Evolutionary conservation across 169 alveolate genomes (phyloP).

Genomic region (Ichthyophthirius multifiliis): DNA sequence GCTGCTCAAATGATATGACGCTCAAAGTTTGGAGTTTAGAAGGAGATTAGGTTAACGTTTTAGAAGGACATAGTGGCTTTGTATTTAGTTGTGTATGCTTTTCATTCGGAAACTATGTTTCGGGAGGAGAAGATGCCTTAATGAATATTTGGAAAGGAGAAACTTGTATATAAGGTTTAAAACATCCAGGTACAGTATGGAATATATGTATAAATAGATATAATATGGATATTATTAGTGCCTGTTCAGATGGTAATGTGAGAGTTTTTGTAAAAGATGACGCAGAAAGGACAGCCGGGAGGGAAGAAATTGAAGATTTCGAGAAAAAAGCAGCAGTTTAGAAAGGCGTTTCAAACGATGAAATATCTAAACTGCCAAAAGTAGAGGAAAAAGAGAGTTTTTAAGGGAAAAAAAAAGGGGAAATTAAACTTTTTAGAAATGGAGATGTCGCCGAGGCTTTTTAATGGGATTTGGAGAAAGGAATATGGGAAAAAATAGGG

Average conservation of each 20-base stretch:
- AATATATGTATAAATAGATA: constrained; percentile 53
- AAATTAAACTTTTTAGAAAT: constrained; percentile 80
- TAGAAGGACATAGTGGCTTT: constrained; percentile 83
- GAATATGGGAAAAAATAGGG: constrained; percentile 86
- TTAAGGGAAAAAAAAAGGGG: constrained; percentile 84
- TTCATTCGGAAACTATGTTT: constrained; percentile 52
- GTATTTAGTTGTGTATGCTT: constrained; percentile 68
- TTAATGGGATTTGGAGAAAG: constrained; percentile 73
- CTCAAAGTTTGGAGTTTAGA: constrained; percentile 77
- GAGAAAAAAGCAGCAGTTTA: constrained; percentile 47
- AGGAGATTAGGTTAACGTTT: constrained; percentile 57
- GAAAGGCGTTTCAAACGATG: constrained; percentile 39
- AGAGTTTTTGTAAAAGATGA: constrained; percentile 81
- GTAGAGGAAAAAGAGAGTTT: constrained; percentile 49
- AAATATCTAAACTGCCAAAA: constrained; percentile 68
- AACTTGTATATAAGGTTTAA: constrained; percentile 54
- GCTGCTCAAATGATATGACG: constrained; percentile 84
- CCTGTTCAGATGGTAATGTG: constrained; percentile 83
- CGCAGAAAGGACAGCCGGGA: constrained; percentile 53
- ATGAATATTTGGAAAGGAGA: constrained; percentile 82
- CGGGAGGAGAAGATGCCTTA: constrained; percentile 86
- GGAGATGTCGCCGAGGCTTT: constrained; percentile 80
- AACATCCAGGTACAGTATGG: constrained; percentile 86
- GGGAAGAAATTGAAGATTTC: constrained; percentile 65
- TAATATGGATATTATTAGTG: constrained; percentile 76